phyloP scores from a whole-genome alignment of 2,329 filamentous ascomycete species.

The Colletotrichum somersetense region DNA sequence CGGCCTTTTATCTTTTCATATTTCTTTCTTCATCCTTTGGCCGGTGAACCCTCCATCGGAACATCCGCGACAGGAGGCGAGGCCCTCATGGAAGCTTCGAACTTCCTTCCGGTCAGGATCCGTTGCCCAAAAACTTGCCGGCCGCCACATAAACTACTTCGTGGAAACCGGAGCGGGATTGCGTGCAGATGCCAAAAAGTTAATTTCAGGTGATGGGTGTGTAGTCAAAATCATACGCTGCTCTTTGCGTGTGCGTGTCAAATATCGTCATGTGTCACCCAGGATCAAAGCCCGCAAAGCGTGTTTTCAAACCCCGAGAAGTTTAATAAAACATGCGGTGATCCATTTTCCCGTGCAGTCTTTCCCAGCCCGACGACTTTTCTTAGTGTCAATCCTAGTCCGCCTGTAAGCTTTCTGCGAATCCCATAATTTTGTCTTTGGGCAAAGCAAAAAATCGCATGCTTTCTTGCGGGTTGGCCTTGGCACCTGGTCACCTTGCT shows the following conservation, averaged over 20 bases:
- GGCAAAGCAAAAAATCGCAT: constrained; percentile 1
- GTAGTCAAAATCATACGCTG: constrained; percentile 5
- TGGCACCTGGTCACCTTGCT: constrained; percentile 18
- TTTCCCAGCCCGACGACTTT: constrained; percentile 20
- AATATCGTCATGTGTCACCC: constrained; percentile 40
- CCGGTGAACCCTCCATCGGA: not conserved
- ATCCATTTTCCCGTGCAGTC: constrained; percentile 4
- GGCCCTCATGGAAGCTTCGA: constrained; percentile 27
- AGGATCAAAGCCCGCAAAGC: constrained; percentile 39
- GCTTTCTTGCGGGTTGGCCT: not conserved
- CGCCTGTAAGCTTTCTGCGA: constrained; percentile 22
- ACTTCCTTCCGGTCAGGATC: constrained; percentile 32
- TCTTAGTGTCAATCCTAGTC: constrained; percentile 22
- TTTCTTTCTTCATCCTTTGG: not conserved
- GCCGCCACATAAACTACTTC: constrained; percentile 10
- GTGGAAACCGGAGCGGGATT: constrained; percentile 37
- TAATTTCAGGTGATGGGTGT: constrained; percentile 22
- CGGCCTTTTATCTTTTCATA: not conserved
- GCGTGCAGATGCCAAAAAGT: constrained; percentile 42
- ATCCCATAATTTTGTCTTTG: constrained; percentile 20
- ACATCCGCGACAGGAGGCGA: not conserved
- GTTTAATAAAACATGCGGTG: constrained; percentile 21
- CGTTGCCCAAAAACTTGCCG: constrained; percentile 28
- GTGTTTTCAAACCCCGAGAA: constrained; percentile 40
- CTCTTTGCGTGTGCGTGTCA: constrained; percentile 26